Conservation (phyloP, 2,329 filamentous ascomycete species). For the Neonectria sp. region DNA sequence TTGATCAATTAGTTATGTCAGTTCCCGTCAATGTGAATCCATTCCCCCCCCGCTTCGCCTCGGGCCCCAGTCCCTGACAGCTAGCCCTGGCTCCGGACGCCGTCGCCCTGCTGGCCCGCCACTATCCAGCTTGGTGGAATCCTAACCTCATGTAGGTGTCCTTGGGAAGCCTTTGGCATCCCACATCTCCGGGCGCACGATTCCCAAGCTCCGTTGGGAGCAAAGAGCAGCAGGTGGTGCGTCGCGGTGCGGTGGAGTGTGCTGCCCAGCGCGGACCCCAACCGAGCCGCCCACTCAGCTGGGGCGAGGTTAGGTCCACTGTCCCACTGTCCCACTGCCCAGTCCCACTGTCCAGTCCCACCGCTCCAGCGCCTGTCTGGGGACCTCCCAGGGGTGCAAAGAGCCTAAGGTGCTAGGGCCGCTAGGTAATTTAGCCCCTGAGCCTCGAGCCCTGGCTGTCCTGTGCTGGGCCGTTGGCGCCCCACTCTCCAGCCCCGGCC, state of each 20-base stretch:
- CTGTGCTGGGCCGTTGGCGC: slow-evolving; percentile 24
- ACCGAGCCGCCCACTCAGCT: slow-evolving; percentile 11
- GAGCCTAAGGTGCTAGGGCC: slow-evolving; percentile 10
- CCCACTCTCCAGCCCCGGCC: slow-evolving; percentile 12
- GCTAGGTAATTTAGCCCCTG: slow-evolving; percentile 30
- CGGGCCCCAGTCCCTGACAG: slow-evolving; percentile 42
- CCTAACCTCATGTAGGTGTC: slow-evolving; percentile 23
- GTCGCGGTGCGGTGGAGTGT: slow-evolving; percentile 8
- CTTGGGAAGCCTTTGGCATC: slow-evolving; percentile 26
- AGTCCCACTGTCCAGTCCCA: background rate
- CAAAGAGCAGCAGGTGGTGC: slow-evolving; percentile 14
- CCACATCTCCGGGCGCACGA: background rate
- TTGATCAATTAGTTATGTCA: slow-evolving; percentile 32
- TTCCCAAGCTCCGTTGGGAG: slow-evolving; percentile 20
- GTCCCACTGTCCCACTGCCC: slow-evolving; percentile 2
- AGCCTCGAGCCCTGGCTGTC: slow-evolving; percentile 20
- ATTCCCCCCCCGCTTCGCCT: slow-evolving; percentile 25
- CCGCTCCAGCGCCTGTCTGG: slow-evolving; percentile 14
- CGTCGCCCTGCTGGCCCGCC: slow-evolving; percentile 16
- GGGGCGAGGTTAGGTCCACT: slow-evolving; percentile 10
- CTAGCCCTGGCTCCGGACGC: slow-evolving; percentile 16
- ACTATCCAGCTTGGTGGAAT: slow-evolving; percentile 12
- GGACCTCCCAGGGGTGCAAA: slow-evolving; percentile 9
- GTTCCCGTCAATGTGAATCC: slow-evolving; percentile 26
- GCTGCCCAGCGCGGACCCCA: background rate